Percentiles rank a stretch among this genome's conserved stretches.
Conservation (phyloP, 179 eudicot species). For the Beta corolliflora region DNA sequence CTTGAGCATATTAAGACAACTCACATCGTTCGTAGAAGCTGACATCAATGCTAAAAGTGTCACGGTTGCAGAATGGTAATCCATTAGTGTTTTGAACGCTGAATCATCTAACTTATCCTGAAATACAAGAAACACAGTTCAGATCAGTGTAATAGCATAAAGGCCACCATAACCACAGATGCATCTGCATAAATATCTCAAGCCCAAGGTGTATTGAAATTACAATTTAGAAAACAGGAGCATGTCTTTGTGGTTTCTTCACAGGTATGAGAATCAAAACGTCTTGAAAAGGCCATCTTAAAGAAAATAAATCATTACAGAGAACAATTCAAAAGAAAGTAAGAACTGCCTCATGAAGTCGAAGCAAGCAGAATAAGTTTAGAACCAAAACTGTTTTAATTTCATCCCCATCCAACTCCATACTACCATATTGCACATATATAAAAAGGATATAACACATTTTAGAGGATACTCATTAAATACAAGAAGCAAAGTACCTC, state of each 20-base stretch:
- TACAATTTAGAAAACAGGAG: too few relatives aligned
- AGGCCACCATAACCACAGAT: too few relatives aligned
- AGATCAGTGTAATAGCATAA: neutral
- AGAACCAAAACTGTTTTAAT: neutral
- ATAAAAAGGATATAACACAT: neutral
- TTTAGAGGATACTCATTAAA: neutral
- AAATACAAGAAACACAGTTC: slow-evolving; percentile 10
- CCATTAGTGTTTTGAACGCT: slow-evolving; percentile 73
- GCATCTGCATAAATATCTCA: neutral
- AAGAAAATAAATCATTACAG: neutral
- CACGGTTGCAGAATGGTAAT: slow-evolving; percentile 90
- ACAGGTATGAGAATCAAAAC: neutral
- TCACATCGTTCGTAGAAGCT: slow-evolving; percentile 75
- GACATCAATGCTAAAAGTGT: slow-evolving; percentile 72
- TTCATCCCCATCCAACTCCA: neutral
- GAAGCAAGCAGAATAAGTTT: neutral
- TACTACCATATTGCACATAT: neutral
- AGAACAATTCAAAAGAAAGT: neutral
- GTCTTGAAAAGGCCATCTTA: neutral
- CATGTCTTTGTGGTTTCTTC: neutral
- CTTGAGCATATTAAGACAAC: slow-evolving; percentile 18
- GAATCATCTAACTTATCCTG: slow-evolving; percentile 89
- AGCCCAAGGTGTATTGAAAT: neutral
- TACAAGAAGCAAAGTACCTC: neutral
- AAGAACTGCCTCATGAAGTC: neutral